phyloP scores from a whole-genome alignment of 208 protist species.

The Balamuthia mandrillaris region DNA sequence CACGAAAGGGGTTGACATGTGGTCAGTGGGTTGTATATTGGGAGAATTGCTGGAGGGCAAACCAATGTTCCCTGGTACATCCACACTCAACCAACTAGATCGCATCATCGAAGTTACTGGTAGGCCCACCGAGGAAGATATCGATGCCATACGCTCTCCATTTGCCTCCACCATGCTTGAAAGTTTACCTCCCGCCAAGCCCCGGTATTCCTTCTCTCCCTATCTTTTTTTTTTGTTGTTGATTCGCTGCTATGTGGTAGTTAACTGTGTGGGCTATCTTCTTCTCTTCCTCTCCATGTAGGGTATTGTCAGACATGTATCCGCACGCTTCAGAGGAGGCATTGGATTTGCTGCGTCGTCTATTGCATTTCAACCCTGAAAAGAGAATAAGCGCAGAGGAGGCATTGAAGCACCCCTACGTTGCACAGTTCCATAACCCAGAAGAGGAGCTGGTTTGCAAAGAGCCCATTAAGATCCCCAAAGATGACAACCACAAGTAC shows the following conservation, averaged over 20 bases:
- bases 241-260: too few relatives aligned
- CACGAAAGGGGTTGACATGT: slow-evolving; percentile 96
- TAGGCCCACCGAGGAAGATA: slow-evolving; percentile 69
- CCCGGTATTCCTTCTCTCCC: slow-evolving; percentile 71
- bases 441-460: slow-evolving; percentile 63
- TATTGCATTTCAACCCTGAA: slow-evolving; percentile 94
- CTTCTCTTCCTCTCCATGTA: not conserved
- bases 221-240: too few relatives aligned
- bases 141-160: slow-evolving; percentile 87
- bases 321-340: slow-evolving; percentile 87
- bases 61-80: slow-evolving; percentile 79
- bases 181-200: slow-evolving; percentile 72
- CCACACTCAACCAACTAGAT: slow-evolving; percentile 94
- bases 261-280: too few relatives aligned
- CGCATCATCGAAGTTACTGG: slow-evolving; percentile 54
- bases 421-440: slow-evolving; percentile 72
- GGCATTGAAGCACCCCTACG: slow-evolving; percentile 74
- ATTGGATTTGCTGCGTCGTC: slow-evolving; percentile 84
- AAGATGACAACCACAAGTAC: slow-evolving; percentile 88
- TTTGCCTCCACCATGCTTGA: slow-evolving; percentile 92
- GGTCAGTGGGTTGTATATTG: slow-evolving; percentile 96
- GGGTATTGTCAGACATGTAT: slow-evolving; percentile 79
- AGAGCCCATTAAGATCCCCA: slow-evolving; percentile 79
- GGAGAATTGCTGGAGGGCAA: slow-evolving; percentile 90
- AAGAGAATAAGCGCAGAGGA: slow-evolving; percentile 79